A percentile compares a stretch with the other conserved stretches of the same genome.
phyloP scores from a whole-genome alignment of 2,329 filamentous ascomycete species.

The Trichoderma harzianum region DNA sequence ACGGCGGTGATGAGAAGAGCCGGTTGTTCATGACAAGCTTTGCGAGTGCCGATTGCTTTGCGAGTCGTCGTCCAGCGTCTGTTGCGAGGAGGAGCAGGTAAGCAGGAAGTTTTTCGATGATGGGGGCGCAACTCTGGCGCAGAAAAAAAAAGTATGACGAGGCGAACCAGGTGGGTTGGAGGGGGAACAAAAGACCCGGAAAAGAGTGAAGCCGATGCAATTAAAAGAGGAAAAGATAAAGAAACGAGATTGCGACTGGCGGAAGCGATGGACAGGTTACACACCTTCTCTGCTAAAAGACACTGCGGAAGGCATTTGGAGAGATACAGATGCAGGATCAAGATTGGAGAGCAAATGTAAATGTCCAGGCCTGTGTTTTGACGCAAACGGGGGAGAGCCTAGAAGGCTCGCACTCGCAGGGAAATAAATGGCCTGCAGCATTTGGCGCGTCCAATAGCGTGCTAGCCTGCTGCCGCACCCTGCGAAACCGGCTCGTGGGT shows the following conservation, averaged over 20 bases:
- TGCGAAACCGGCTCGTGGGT: conserved; percentile 26
- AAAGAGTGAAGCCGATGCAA: not conserved
- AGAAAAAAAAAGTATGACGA: not conserved
- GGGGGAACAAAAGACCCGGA: not conserved
- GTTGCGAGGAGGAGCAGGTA: conserved; percentile 7
- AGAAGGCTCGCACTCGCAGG: conserved; percentile 10
- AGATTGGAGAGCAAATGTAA: not conserved
- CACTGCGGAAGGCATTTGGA: conserved; percentile 26
- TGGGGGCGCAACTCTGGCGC: not conserved
- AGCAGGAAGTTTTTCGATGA: not conserved
- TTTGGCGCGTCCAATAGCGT: conserved; percentile 20
- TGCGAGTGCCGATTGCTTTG: conserved; percentile 41
- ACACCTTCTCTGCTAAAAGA: conserved; percentile 24
- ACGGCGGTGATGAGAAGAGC: conserved; percentile 33
- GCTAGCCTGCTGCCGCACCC: conserved; percentile 12
- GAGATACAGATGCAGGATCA: conserved; percentile 17
- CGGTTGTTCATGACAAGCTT: conserved; percentile 47
- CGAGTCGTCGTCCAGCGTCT: conserved; percentile 36
- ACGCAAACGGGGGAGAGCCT: conserved; percentile 16
- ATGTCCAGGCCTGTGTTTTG: not conserved
- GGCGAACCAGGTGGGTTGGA: not conserved
- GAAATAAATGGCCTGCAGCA: conserved; percentile 19
- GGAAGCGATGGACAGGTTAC: conserved; percentile 14
- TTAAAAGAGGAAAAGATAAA: not conserved
- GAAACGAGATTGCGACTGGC: not conserved